Evolutionary conservation across 345 rosid genomes (phyloP), one percentile per base, ranked within the genome.

Genomic region (Theobroma cacao): DNA sequence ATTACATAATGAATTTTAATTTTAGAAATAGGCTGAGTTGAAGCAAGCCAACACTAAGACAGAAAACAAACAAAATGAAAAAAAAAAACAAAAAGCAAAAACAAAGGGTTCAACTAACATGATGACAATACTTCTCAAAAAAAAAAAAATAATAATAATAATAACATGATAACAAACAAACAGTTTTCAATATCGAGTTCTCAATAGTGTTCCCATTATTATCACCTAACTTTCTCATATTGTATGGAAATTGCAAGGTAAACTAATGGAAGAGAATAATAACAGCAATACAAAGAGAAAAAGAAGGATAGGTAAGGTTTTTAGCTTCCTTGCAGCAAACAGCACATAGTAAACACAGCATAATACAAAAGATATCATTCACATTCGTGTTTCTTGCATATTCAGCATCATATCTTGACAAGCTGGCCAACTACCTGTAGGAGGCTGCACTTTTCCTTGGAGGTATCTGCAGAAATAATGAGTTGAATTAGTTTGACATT

Each of bases 391-490:
- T 43, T 59, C 38, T 61, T 12, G 41, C 58, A 55, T 31, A 56
- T 3, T 26, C 68, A 53, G 67, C 7, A 70, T 6, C 4, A 74
- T 47, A 31, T 41, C 2, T 56, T n/a, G 15, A 76, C 47, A 71
- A 78, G 79, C 58, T 72, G 66, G 60, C 80, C 38, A 75, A 75
- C 62, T 75, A 97, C 99, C 98, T 94, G 98, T 94, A 94, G 24
- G 99, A 93, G 79, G 97, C 98, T 67, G 98, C 97, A 79, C 86
- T 94, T 91, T 90, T 93, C 82, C 99, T 85, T 9, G 99, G 98
- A 40, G 99, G 99, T 90, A 97, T 97, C 99, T 94, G 95, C 94
- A 91, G 59, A 87, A 65, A 75, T 36, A 84, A 81, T 47, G 75
- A 38, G 68, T 7, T 18, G 74, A 80, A 77, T 75, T 66, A 85